Evolutionary conservation across 2,329 filamentous ascomycete genomes (phyloP).

Genomic region (Lecanicillium sp.): DNA sequence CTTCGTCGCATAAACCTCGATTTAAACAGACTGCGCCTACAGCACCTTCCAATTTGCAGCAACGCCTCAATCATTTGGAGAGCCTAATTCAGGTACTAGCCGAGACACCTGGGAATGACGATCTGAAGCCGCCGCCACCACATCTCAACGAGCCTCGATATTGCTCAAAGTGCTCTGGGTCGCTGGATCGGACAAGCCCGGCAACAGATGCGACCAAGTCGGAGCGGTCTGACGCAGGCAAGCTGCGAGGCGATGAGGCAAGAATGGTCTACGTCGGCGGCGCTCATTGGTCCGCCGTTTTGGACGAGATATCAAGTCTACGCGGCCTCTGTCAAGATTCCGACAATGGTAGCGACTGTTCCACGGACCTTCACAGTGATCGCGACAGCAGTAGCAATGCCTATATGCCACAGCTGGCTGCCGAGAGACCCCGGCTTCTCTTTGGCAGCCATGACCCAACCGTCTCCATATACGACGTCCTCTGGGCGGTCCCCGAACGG

Average conservation of each 20-base stretch:
- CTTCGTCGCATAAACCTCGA: slow-evolving; percentile 7
- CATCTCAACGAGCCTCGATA: too few species aligned
- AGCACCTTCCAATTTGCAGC: slow-evolving; percentile 8
- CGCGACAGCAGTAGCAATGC: neutral
- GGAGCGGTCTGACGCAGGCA: slow-evolving; percentile 1
- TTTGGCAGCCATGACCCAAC: slow-evolving; percentile 2
- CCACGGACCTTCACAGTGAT: slow-evolving; percentile 4
- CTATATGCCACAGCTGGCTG: neutral
- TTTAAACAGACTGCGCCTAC: slow-evolving; percentile 7
- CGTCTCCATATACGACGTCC: neutral
- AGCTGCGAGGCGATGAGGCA: slow-evolving; percentile 1
- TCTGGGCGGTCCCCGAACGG: slow-evolving; percentile 1
- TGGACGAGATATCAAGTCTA: slow-evolving; percentile 3
- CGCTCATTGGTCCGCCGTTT: slow-evolving; percentile 6
- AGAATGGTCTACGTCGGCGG: slow-evolving; percentile 6
- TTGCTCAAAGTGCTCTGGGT: slow-evolving; percentile 1
- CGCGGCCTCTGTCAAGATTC: neutral
- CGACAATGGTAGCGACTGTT: slow-evolving; percentile 1
- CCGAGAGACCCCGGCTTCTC: slow-evolving; percentile 3
- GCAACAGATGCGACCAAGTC: neutral
- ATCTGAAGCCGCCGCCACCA: neutral
- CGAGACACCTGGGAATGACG: neutral
- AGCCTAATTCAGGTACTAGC: slow-evolving; percentile 12
- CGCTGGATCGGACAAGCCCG: neutral
- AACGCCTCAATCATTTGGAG: slow-evolving; percentile 21